Conservation (phyloP, 129 eudicot genomes). For the Oenanthe sinensis region DNA sequence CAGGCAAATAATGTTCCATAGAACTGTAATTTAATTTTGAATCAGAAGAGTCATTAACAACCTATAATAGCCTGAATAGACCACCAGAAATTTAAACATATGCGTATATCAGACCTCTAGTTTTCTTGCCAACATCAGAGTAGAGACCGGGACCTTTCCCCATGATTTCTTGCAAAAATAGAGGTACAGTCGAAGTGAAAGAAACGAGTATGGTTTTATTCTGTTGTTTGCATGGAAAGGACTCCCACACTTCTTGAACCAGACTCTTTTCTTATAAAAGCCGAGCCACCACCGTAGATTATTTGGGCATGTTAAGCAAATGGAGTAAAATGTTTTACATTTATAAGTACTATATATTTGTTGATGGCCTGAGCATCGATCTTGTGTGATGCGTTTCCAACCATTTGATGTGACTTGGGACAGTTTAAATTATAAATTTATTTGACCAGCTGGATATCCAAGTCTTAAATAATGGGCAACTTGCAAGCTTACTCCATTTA, state of each 20-base stretch:
- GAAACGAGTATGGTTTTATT: not conserved
- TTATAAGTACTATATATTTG: slow-evolving; percentile 59
- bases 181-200: not conserved
- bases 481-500: not conserved
- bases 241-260: not conserved
- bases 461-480: too few species aligned
- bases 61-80: not conserved
- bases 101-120: not conserved
- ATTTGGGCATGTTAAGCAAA: slow-evolving; percentile 19
- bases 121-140: not conserved
- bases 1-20: not conserved
- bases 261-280: not conserved
- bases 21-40: not conserved
- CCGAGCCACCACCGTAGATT: not conserved
- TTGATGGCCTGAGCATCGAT: slow-evolving; percentile 60
- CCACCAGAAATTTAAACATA: not conserved
- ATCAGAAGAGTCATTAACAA: not conserved
- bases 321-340: slow-evolving; percentile 23
- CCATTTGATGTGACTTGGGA: not conserved
- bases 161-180: not conserved
- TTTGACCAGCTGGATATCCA: too few species aligned
- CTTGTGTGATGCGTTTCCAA: slow-evolving; percentile 43
- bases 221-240: not conserved
- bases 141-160: not conserved
- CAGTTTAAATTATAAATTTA: too few species aligned